Base-by-base conservation (phyloP, 176 grass and related monocot genomes). In the Poa annua region DNA sequence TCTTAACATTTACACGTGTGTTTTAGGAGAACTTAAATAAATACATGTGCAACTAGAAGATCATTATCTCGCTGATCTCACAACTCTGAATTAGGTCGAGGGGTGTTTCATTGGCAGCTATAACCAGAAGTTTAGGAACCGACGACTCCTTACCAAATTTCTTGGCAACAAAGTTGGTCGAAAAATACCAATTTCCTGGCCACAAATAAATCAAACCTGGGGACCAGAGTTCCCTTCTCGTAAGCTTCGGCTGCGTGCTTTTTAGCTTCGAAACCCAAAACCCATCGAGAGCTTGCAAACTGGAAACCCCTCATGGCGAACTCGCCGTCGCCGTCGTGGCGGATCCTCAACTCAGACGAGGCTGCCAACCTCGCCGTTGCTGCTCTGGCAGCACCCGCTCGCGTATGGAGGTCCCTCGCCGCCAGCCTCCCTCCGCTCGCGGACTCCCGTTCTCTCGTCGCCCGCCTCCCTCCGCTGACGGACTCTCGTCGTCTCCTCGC, bases 371-470 rank as follows among this genome's bases (percentile, higher is more conserved):
- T 81, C 7, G 60, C 68, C 0, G 41, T 68, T 14, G 49, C 76
- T 5, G 55, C 76, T 36, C 67, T 84, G 4, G 66, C 49, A 7
- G 49, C 59, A n/a, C 70, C 87, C 11, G 69, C 11, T 63, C 76
- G 61, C 49, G 13, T 50, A 67, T 81, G 87, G 82, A 85, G 71
- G 9, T 89, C 76, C 39, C 19, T 88, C 60, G 60, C 66, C 39
- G 25, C 60, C 15, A 69, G 81, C 39, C 19, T 63, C 59, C 59
- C 59, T 62, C 24, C 24, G 24, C 59, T 62, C 24, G 3, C 24
- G 59, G 59, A 62, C 59, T 29, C 22, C 59, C 24, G 11, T 13
- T 24, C 26, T 7, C 24, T 62, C 24, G 59, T 24, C 22, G 22
- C n/a, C n/a, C n/a, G 9, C n/a, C 2, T 59, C 21, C 56, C 56